Base-by-base conservation (phyloP, 2,329 filamentous ascomycete genomes). In the Fusarium continuum region DNA sequence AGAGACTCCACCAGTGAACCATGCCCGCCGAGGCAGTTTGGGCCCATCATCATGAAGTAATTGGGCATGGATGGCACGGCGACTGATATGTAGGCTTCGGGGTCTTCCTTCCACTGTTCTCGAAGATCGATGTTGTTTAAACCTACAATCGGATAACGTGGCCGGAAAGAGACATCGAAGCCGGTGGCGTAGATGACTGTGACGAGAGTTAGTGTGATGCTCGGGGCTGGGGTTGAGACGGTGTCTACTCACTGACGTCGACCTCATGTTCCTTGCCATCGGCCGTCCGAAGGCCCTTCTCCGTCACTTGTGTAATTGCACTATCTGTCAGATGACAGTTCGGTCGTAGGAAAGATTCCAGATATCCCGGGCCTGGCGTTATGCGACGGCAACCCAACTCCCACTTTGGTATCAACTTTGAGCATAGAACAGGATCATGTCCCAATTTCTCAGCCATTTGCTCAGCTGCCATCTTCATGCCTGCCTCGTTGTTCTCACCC, bases 111-210 rank as follows among this genome's bases (percentile, higher is more conserved):
- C 84, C 85, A 88, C 2, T 80, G 73, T 28, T 85, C 75, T 16
- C 83, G 76, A 5, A 88, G 73, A 32, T 79, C 76, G 28, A 79
- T 77, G 4, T 79, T 80, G 4, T 75, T 72, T 36, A 76, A 76
- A 2, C 85, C 85, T 2, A 77, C 74, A 4, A 87, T 79, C 8
- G 79, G 77, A 55, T 84, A 85, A 1, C 79, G 76, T 4, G 83
- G 83, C 2, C 77, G 69, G 69, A 83, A 85, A 1, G 81, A 83
- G 7, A 80, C 79, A 60, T 85, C 80, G 60, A 85, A 86, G 3
- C 84, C 83, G 0, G 83, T 85, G 14, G 83, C 84, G 52, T 83
- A 85, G 17, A 87, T 74, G 19, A 88, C 65, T 68, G 6, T 0
- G 7, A 13, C n/a, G n/a, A 3, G 6, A 13, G 23, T 57, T 39